Evolutionary conservation across 129 eudicot species (phyloP), one percentile per base, ranked within the genome.

Genomic region (Pittosporum tobira): DNA sequence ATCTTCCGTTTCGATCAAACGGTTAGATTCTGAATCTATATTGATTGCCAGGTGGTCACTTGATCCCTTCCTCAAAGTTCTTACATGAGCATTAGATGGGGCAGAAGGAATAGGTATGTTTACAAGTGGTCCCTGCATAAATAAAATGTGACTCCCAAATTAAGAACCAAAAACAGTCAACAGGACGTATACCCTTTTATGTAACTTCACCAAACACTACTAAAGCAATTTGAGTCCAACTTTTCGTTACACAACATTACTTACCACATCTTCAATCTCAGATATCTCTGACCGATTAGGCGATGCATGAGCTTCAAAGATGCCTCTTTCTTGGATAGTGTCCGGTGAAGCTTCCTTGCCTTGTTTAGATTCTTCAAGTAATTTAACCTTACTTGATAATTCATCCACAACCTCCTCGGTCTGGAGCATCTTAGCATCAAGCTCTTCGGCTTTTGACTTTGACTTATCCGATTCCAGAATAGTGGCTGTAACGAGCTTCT

Each of bases 181-280:
- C 44, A 21, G 0, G 16, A 52, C 40, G 11, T 34, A 6, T 34
- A 8, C 10, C 10, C 10, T 34, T 9, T n/a, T n/a, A n/a, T n/a
- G n/a, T n/a, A n/a, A n/a, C n/a, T n/a, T 34, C 40, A 34, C 40
- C 40, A 34, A 34, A 34, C 40, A 34, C 13, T 34, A 9, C 40
- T 34, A 12, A 34, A 9, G 18, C 6, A 25, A 10, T 6, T 40
- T 40, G 18, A 14, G n/a, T 13, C 16, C 46, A 40, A 10, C 9
- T 10, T 11, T 38, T 40, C 11, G 4, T 40, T 52, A 29, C 18
- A 42, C 46, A 76, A 55, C 50, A 50, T 53, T 22, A 51, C 60
- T 73, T 87, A 77, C 96, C 91, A 69, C 76, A 48, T 87, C 96
- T 57, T 93, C 96, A 52, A 84, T 64, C 73, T 93, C 96, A 26